Conservation (phyloP, 306 rosid species). For the Macrotyloma uniflorum region DNA sequence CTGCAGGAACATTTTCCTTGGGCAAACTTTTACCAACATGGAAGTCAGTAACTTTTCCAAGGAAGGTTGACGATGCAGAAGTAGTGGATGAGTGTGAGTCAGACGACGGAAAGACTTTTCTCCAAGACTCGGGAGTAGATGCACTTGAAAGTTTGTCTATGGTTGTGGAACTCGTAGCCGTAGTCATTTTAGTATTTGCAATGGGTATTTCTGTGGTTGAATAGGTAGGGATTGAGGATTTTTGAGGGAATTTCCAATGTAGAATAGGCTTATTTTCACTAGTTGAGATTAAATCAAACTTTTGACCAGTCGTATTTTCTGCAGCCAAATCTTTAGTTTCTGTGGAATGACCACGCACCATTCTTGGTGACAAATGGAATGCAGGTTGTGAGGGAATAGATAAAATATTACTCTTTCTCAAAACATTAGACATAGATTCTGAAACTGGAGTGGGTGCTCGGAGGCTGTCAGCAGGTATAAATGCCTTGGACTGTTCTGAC, state of each 20-base stretch:
- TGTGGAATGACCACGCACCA: conserved; percentile 33
- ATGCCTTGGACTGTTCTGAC: conserved; percentile 48
- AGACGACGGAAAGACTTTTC: conserved; percentile 44
- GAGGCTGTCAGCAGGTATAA: conserved; percentile 40
- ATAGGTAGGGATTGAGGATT: conserved; percentile 37
- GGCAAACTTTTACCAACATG: conserved; percentile 46
- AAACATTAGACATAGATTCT: conserved; percentile 45
- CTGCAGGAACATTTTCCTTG: conserved; percentile 40
- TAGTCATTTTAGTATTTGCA: conserved; percentile 40
- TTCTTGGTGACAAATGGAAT: conserved; percentile 44
- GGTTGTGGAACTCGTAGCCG: conserved; percentile 37
- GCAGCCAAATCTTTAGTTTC: conserved; percentile 39
- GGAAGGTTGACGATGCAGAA: conserved; percentile 30
- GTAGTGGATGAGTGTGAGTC: conserved; percentile 37
- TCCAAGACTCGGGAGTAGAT: conserved; percentile 50
- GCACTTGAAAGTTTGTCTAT: conserved; percentile 44
- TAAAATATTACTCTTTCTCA: conserved; percentile 42
- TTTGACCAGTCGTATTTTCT: conserved; percentile 43
- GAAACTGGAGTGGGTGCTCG: conserved; percentile 40
- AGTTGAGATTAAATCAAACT: conserved; percentile 42
- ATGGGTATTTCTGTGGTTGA: conserved; percentile 42
- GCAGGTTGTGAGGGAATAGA: conserved; percentile 39
- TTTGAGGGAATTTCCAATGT: conserved; percentile 42
- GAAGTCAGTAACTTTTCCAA: conserved; percentile 35
- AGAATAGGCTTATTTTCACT: conserved; percentile 47